These are phyloP conservation scores for Panus rudis DNA, from an alignment of 768 basidiomycete species.

Conservation along the genomic window DNA sequence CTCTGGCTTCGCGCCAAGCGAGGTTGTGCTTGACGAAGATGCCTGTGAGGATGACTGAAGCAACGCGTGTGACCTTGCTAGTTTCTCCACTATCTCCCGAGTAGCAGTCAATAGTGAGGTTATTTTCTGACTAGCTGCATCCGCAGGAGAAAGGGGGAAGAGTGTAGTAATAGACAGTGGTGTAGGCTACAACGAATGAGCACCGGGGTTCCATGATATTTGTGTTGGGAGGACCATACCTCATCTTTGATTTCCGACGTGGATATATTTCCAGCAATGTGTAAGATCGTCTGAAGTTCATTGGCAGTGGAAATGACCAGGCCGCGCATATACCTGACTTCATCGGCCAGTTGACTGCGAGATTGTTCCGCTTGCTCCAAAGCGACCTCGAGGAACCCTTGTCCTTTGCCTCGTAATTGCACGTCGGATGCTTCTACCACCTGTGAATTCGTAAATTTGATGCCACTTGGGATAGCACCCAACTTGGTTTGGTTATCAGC, in stretches of 20 bases:
- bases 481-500: conserved; percentile 62
- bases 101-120: conserved; percentile 20
- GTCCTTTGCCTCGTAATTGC: conserved; percentile 50
- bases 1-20: conserved; percentile 3
- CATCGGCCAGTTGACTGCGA: conserved; percentile 50
- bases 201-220: background rate
- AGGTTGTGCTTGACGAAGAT: conserved; percentile 6
- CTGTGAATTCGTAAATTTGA: conserved; percentile 14
- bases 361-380: conserved; percentile 70
- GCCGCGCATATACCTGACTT: conserved; percentile 55
- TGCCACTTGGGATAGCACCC: conserved; percentile 38
- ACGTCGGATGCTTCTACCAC: conserved; percentile 36
- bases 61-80: conserved; percentile 21
- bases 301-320: conserved; percentile 59
- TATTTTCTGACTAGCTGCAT: conserved; percentile 20
- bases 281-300: conserved; percentile 49
- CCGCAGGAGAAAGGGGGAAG: conserved; percentile 21
- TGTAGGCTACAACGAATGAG: conserved; percentile 17
- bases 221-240: conserved; percentile 36
- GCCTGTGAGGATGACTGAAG: too few relatives aligned
- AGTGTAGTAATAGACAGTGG: conserved; percentile 30
- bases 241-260: conserved; percentile 39
- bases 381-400: conserved; percentile 55
- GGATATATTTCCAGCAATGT: conserved; percentile 34
- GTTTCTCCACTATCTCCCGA: conserved; percentile 15